phyloP scores from a whole-genome alignment of 1,284 basidiomycete species.

The Apiotrichum veenhuisii region DNA sequence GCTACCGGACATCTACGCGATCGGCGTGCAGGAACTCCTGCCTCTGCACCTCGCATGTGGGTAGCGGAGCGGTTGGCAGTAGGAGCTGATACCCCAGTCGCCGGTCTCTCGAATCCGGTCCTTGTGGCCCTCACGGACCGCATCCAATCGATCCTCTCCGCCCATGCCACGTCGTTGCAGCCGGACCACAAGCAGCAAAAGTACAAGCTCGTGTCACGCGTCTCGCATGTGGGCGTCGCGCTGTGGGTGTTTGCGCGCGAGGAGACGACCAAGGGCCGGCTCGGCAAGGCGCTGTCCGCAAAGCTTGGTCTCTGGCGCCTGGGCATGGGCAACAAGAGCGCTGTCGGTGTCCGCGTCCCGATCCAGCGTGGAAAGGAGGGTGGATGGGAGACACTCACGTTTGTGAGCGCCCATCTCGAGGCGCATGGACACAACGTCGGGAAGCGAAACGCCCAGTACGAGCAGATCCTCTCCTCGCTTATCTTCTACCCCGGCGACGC shows the following conservation, averaged over 20 bases:
- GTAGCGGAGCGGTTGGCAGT: constrained; percentile 8
- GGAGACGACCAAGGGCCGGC: constrained; percentile 27
- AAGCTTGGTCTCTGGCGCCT: constrained; percentile 46
- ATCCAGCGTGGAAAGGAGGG: constrained; percentile 56
- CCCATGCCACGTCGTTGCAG: constrained; percentile 41
- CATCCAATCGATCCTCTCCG: constrained; percentile 42
- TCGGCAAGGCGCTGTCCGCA: constrained; percentile 32
- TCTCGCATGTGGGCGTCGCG: constrained; percentile 44
- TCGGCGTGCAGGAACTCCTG: constrained; percentile 95
- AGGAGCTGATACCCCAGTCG: constrained; percentile 28
- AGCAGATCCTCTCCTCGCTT: constrained; percentile 71
- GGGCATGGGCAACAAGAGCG: constrained; percentile 92
- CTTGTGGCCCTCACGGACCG: constrained; percentile 37
- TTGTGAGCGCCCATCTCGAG: constrained; percentile 85
- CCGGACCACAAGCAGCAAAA: constrained; percentile 25
- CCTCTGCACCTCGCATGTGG: constrained; percentile 47
- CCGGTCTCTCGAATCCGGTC: constrained; percentile 35
- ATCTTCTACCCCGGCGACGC: constrained; percentile 64
- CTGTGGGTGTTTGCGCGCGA: constrained; percentile 48
- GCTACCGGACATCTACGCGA: constrained; percentile 75
- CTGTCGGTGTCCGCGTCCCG: constrained; percentile 81
- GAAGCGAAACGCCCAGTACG: constrained; percentile 73
- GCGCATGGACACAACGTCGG: constrained; percentile 72
- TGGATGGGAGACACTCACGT: constrained; percentile 76
- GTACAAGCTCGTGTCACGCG: constrained; percentile 38